These are phyloP conservation scores for Entomophthora muscae DNA, from an alignment of 371 early-diverging fungal genomes.

Conservation along the genomic window DNA sequence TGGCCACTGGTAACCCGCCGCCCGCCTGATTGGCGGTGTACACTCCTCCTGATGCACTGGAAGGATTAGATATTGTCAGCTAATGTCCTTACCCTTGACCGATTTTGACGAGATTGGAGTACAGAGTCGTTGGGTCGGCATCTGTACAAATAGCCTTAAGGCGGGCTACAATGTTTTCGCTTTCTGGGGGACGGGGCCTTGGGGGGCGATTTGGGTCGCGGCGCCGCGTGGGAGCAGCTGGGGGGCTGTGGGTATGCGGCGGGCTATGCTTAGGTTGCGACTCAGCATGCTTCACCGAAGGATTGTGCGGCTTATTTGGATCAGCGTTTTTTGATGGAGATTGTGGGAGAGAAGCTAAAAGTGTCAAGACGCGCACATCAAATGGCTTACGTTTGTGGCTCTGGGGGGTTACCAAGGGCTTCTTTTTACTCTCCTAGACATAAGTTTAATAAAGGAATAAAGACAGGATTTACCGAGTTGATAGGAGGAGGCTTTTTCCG, in stretches of 20 bases:
- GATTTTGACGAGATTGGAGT: conserved; percentile 72
- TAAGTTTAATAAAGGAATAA: too few relatives aligned
- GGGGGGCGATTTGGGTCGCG: conserved; percentile 10
- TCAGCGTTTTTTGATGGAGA: background rate
- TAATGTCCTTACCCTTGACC: conserved; percentile 60
- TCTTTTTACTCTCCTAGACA: conserved; percentile 12
- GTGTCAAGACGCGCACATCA: conserved; percentile 10
- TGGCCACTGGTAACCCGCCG: conserved; percentile 57
- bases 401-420: conserved; percentile 11
- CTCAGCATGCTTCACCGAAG: background rate
- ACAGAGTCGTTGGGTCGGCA: conserved; percentile 64
- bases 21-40: conserved; percentile 62
- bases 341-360: background rate
- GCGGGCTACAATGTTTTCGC: conserved; percentile 62
- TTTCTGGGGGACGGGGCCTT: conserved; percentile 13
- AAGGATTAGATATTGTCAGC: background rate
- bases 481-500: conserved; percentile 10
- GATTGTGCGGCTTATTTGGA: background rate
- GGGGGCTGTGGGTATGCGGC: conserved; percentile 13
- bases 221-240: conserved; percentile 14
- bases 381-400: conserved; percentile 11
- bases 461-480: background rate
- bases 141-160: conserved; percentile 74
- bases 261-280: conserved; percentile 8
- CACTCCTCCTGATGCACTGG: conserved; percentile 85